These are phyloP conservation scores for Paradendryphiella salina DNA, from an alignment of 2,329 filamentous ascomycete species.

Conservation along the genomic window DNA sequence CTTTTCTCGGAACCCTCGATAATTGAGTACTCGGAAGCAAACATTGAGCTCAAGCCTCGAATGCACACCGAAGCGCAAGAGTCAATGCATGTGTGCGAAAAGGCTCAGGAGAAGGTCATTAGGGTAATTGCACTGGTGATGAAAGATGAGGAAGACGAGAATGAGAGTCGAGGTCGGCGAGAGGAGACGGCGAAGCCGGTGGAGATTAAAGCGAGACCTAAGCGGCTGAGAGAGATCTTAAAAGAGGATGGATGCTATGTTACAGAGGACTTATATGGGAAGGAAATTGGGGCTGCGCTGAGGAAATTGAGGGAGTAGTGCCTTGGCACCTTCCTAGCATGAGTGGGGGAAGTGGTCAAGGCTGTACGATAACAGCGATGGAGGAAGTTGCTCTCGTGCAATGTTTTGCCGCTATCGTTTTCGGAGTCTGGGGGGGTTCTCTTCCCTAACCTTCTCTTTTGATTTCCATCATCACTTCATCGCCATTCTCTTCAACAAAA, in stretches of 20 bases:
- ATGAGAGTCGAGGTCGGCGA: too few species aligned
- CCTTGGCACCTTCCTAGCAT: background rate
- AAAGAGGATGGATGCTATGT: background rate
- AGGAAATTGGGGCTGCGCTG: slow-evolving; percentile 11
- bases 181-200: background rate
- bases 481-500: too few species aligned
- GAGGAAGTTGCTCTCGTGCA: too few species aligned
- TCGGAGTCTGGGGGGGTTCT: too few species aligned
- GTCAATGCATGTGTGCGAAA: too few species aligned
- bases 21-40: background rate
- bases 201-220: slow-evolving; percentile 9
- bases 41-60: background rate
- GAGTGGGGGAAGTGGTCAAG: background rate
- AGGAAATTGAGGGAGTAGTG: background rate
- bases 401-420: too few species aligned
- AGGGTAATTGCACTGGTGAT: slow-evolving; percentile 1
- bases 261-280: slow-evolving; percentile 7
- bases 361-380: too few species aligned
- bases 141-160: background rate
- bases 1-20: background rate
- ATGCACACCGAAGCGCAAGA: background rate
- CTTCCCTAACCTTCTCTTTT: too few species aligned
- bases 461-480: too few species aligned
- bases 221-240: slow-evolving; percentile 10
- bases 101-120: background rate